Percentiles rank a stretch among this genome's conserved stretches.
phyloP scores from a whole-genome alignment of 768 basidiomycete species.

The Phylloporus scabripes region DNA sequence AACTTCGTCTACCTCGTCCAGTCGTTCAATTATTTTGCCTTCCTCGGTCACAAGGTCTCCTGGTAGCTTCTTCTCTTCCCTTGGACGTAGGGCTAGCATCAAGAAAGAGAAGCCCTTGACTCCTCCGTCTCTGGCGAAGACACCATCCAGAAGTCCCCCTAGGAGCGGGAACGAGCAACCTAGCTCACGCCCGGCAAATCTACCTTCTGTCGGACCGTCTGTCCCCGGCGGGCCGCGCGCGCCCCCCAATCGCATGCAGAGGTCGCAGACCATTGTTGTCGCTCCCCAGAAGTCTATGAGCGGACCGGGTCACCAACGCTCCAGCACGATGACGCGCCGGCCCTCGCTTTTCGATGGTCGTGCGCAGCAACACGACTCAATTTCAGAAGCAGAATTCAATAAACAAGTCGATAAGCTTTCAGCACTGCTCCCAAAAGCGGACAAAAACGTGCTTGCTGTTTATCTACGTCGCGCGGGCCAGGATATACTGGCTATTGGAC shows the following conservation, averaged over 20 bases:
- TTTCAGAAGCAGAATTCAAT: constrained; percentile 45
- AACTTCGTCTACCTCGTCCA: constrained; percentile 43
- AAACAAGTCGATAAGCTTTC: constrained; percentile 67
- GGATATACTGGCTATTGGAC: constrained; percentile 81
- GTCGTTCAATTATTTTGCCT: constrained; percentile 42
- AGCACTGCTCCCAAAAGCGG: constrained; percentile 67
- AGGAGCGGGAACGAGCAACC: constrained; percentile 21
- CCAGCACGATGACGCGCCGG: constrained; percentile 25
- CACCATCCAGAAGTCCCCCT: constrained; percentile 36
- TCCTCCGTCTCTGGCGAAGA: constrained; percentile 31
- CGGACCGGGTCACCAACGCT: constrained; percentile 23
- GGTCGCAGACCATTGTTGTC: constrained; percentile 63
- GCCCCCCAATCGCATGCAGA: constrained; percentile 52
- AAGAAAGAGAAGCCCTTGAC: constrained; percentile 32
- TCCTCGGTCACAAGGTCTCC: constrained; percentile 37
- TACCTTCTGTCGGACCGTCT: constrained; percentile 38
- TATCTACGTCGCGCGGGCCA: constrained; percentile 72
- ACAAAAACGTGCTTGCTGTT: constrained; percentile 57
- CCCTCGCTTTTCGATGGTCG: constrained; percentile 29
- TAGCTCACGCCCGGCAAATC: constrained; percentile 28
- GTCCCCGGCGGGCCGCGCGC: constrained; percentile 76
- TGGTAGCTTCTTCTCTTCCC: constrained; percentile 68
- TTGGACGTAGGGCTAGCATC: constrained; percentile 65
- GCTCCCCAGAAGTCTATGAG: constrained; percentile 25
- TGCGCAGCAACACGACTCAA: constrained; percentile 1